These are phyloP conservation scores for Scedosporium boydii DNA, from an alignment of 2,329 filamentous ascomycete species.

Conservation along the genomic window DNA sequence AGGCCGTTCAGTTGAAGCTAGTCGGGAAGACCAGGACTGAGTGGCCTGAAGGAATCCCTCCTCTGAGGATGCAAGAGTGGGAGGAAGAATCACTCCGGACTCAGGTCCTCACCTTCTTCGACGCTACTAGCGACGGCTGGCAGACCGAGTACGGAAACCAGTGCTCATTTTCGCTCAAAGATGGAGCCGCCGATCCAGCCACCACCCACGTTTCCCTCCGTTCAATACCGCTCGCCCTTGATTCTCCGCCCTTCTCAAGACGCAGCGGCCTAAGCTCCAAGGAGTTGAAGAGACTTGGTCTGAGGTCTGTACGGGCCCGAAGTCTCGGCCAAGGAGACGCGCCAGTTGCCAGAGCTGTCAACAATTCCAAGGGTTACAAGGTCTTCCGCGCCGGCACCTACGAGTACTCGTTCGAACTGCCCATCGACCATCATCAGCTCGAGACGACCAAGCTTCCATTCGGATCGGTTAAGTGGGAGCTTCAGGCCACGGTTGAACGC, in stretches of 20 bases:
- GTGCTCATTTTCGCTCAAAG: conserved; percentile 44
- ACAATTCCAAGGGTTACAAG: conserved; percentile 67
- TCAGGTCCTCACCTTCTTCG: conserved; percentile 88
- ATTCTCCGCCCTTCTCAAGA: conserved; percentile 13
- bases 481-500: conserved; percentile 77
- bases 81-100: conserved; percentile 82
- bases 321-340: conserved; percentile 77
- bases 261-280: conserved; percentile 26
- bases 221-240: conserved; percentile 10
- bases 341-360: conserved; percentile 47
- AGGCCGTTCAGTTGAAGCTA: conserved; percentile 80
- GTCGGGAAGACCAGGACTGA: conserved; percentile 79
- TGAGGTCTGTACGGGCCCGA: conserved; percentile 71
- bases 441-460: conserved; percentile 85
- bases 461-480: conserved; percentile 77
- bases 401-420: conserved; percentile 71
- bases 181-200: conserved; percentile 23
- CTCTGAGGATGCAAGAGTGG: conserved; percentile 70
- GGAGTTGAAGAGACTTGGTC: conserved; percentile 58
- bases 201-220: conserved; percentile 19
- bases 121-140: conserved; percentile 56
- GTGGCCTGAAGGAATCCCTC: conserved; percentile 94
- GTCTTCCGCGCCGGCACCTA: conserved; percentile 68
- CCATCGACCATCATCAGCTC: conserved; percentile 77
- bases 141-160: conserved; percentile 54